Conservation (phyloP, 2,329 filamentous ascomycete genomes). For the Raffaelea albimanens region DNA sequence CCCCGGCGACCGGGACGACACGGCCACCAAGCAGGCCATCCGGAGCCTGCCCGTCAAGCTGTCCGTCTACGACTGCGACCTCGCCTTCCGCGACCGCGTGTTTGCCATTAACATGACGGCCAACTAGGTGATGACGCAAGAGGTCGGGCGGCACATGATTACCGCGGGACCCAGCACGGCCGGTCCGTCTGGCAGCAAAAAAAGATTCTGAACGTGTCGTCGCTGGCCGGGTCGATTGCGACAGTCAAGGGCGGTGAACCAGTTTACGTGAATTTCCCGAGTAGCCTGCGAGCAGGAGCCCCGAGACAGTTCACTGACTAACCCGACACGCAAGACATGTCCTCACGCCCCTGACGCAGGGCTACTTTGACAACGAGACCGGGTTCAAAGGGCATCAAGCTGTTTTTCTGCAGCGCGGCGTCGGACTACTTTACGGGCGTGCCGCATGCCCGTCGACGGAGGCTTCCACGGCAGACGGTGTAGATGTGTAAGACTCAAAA, state of each 20-base stretch:
- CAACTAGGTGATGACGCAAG: background rate
- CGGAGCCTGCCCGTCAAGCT: background rate
- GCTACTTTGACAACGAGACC: background rate
- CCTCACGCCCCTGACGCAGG: background rate
- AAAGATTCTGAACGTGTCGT: background rate
- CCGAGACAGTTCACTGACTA: too few relatives aligned
- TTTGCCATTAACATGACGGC: background rate
- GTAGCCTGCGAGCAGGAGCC: too few relatives aligned
- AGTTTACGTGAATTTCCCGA: background rate
- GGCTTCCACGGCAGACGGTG: constrained; percentile 10
- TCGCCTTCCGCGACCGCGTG: background rate
- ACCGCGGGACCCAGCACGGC: too few relatives aligned
- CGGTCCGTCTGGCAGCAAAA: too few relatives aligned
- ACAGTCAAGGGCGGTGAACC: background rate
- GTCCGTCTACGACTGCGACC: background rate
- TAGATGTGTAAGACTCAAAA: too few relatives aligned
- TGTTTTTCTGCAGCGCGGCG: background rate
- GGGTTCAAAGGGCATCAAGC: background rate
- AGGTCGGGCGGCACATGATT: background rate
- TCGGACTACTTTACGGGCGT: background rate
- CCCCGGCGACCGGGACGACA: background rate
- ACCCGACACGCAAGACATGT: too few relatives aligned
- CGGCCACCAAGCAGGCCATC: background rate
- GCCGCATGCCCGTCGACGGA: background rate
- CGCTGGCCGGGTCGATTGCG: background rate